Base-by-base conservation (phyloP, 2,329 filamentous ascomycete species). In the Penicillium sp. region DNA sequence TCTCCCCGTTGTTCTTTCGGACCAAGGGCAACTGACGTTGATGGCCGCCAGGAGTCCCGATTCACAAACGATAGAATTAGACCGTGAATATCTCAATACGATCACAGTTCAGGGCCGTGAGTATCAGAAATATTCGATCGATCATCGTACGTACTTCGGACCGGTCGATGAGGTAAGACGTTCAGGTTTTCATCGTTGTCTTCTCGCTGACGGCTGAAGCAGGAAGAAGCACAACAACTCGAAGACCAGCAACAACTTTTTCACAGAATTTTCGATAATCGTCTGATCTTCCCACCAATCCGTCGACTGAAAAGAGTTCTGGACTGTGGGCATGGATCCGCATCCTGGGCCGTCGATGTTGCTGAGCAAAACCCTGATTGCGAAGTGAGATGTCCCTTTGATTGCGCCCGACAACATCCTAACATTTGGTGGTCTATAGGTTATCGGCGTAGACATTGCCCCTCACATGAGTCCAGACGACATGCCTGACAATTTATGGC, bases 271-370 rank as follows among this genome's bases (percentile, higher is more conserved):
- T 90, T 91, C 69, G 86, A 91, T 62, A 77, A 82, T 58, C 81
- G 85, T 63, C 77, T 89, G 27, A 83, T 91, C 66, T 90, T 91
- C 60, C 87, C 89, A n/a, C 86, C 86, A 6, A 76, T 90, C 49
- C 74, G 71, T 45, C 77, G 79, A 29, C 82, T 84, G 25, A 77
- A 78, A 64, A 82, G 82, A 67, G 81, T 91, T 42, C 79, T 92
- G 29, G 89, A 92, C 57, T 91, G 88, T 65, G 89, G 89, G 0
- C 89, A 85, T 72, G 89, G 89, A 41, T 81, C 85, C n/a, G 88
- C 82, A 41, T 80, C 84, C 48, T 92, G 89, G 89, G 87, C 88
- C 23, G 75, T 84, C 35, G 86, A 88, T 25, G 86, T 89, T 52
- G 89, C 89, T 47, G 81, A 84, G 67, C 77, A 82, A 61, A 78